Evolutionary conservation across 768 basidiomycete genomes (phyloP), one percentile per base, ranked within the genome.

Genomic region (Butyriboletus loyo): DNA sequence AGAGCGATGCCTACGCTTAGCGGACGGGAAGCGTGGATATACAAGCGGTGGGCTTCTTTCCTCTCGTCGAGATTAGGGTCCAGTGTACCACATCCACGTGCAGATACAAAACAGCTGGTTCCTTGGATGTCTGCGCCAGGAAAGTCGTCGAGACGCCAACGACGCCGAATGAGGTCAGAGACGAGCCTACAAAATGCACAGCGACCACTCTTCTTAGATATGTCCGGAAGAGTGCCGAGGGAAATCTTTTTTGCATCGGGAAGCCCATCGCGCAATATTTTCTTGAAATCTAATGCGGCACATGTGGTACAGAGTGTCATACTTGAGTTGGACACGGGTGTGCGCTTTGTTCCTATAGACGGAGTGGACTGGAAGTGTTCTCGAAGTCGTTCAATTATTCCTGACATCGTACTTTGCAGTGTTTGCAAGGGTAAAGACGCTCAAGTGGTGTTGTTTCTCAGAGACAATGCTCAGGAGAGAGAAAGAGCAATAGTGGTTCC

Each of bases 131-230:
- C 52, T 1, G 50, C 17, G 22, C 56, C 17, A 3, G 59, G 56
- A 4, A 53, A 44, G 13, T 58, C 31, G 19, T 56, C 54, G 1
- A 64, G 55, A 39, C 31, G 52, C 62, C 62, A 64, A n/a, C 45
- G 32, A 46, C 47, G 52, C 19, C 38, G 54, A 24, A 64, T 27
- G 31, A 46, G 50, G 5, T 34, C 37, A 1, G 50, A 25, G 19
- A 58, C 17, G 21, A 64, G 54, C 15, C 50, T 49, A 30, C 62
- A 64, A 24, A 64, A 61, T 14, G 44, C 38, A 35, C 62, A 64
- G 7, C 34, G 28, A 21, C 36, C 47, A 0, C 27, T 21, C 39
- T 58, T 64, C 8, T 34, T 2, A 4, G 28, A 24, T 1, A 64
- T 55, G 15, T 58, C 52, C 5, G 17, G 10, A 31, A 64, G 27